Evolutionary conservation across 1,284 basidiomycete genomes (phyloP), one percentile per base, ranked within the genome.

Genomic region (Sphaerobolus stellatus): DNA sequence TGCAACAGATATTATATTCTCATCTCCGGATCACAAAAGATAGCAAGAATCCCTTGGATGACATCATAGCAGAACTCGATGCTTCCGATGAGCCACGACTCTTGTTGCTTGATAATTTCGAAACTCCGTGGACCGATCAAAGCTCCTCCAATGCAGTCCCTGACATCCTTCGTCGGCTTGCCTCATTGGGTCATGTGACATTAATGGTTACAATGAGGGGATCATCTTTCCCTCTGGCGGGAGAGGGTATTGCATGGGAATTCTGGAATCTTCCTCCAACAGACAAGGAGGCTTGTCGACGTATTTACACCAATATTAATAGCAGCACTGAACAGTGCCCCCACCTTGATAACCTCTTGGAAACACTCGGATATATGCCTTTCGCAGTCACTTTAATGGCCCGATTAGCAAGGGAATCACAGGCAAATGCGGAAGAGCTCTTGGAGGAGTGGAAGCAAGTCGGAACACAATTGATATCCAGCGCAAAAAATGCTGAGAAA

Each of bases 61-160:
- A 34, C n/a, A 34, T 34, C 33, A 11, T 34, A 18, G 33, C 33
- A 11, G 33, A 34, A 34, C 33, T 34, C n/a, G 11, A 11, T 18
- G 18, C n/a, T 11, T 11, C 33, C 11, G 18, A 34, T 11, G 33
- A 34, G 11, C 33, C 54, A 1, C 53, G 59, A 2, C 43, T 72
- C 8, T 28, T 72, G 5, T 45, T 71, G 3, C 55, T 73, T 2
- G 71, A 73, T 34, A 72, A 73, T 52, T 63, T 73, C 29, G 70
- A 73, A 56, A 70, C 70, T 0, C 60, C 64, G 1, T 71, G 69
- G 69, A 68, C 28, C 48, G 41, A 3, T 33, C 18, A 3, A 54
- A 18, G 33, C 33, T 11, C 11, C n/a, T 18, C 11, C 11, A 34
- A 18, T 11, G 33, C n/a, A 18, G 33, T 34, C 11, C 11, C 11